These are phyloP conservation scores for Populus alba DNA, from an alignment of 345 rosid species.

Conservation along the genomic window DNA sequence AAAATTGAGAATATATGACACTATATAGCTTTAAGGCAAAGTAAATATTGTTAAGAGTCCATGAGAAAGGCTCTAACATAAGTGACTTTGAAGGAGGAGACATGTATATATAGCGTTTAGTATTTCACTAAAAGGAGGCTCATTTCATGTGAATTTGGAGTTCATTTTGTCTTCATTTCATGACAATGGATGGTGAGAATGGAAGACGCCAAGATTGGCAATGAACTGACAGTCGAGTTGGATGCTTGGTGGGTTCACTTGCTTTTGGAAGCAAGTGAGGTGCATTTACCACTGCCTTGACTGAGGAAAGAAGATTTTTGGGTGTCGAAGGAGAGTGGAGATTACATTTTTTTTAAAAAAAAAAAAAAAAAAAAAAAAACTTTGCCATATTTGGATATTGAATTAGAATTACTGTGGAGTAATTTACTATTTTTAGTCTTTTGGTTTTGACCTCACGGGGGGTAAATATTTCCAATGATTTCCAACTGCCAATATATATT, in stretches of 20 bases:
- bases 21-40: background rate
- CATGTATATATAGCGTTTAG: slow-evolving; percentile 32
- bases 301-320: background rate
- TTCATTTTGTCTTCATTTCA: slow-evolving; percentile 44
- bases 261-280: background rate
- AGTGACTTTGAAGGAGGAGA: slow-evolving; percentile 11
- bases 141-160: slow-evolving; percentile 58
- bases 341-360: background rate
- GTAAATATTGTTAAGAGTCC: slow-evolving; percentile 15
- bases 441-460: too few species aligned
- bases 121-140: too few species aligned
- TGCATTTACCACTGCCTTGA: background rate
- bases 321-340: background rate
- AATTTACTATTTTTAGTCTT: background rate
- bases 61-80: slow-evolving; percentile 19
- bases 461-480: background rate
- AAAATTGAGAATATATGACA: background rate
- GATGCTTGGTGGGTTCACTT: background rate
- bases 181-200: slow-evolving; percentile 2
- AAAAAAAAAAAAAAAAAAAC: background rate
- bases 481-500: background rate
- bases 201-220: slow-evolving; percentile 22
- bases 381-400: slow-evolving; percentile 8
- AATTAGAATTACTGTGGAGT: background rate
- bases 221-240: slow-evolving; percentile 4